Evolutionary conservation across 2,329 filamentous ascomycete genomes (phyloP), one percentile per base, ranked within the genome.

Genomic region (Fusarium sp.): DNA sequence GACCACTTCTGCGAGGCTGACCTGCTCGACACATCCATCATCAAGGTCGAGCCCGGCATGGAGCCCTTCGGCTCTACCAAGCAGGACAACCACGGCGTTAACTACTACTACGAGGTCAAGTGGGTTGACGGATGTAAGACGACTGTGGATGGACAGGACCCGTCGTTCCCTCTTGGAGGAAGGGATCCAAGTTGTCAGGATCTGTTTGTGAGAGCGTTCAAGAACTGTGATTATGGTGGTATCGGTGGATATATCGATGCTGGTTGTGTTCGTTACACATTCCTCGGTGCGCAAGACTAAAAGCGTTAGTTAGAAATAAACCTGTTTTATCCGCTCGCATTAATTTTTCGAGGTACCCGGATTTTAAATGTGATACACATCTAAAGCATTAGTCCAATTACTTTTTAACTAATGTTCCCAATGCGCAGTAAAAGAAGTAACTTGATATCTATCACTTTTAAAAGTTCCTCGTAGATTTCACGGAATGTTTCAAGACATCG

Each of bases 121-220:
- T 53, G 54, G 47, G 48, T 53, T 41, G 54, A 56, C 4, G 54
- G 54, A 10, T 56, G 47, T 2, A 56, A 43, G 11, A 53, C 47
- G 4, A 56, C 37, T 13, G 47, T 56, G 4, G 47, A 53, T 17
- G 33, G 17, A 0, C 54, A 56, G 8, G 54, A 56, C 14, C 48
- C 48, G 0, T 35, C 53, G 19, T 22, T 7, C 2, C 54, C 54
- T 0, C 10, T 53, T 0, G 54, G 54, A 9, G 33, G 27, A 2
- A 22, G 35, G n/a, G 48, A 37, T 1, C 48, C 47, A n/a, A 39
- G n/a, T 22, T 56, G 54, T 22, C 35, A 30, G 20, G 30, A 56
- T 22, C 4, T 56, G 2, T 56, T 56, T 27, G n/a, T 44, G 2
- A 56, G 43, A 4, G 54, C 54, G 4, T 56, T 27, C 25, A 19